Base-by-base conservation (phyloP, 163 green algal species). In the Volvox carteri region DNA sequence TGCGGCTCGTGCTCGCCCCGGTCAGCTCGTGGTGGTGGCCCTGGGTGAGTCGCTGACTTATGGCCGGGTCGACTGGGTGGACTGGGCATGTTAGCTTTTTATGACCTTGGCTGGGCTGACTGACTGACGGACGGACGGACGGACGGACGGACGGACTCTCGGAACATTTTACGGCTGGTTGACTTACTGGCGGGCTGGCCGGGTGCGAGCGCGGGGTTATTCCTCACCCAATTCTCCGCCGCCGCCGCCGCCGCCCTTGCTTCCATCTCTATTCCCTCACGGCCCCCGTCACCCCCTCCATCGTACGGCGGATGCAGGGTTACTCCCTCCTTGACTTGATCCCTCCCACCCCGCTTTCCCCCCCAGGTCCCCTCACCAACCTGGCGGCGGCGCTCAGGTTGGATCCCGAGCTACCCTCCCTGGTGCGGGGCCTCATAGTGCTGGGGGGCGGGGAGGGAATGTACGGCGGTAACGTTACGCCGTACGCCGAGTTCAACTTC, bases 401-500 rank as follows among this genome's bases (percentile, higher is more conserved):
- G 18, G 60, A 78, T n/a, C 62, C 79, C 2, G n/a, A n/a, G 19
- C 79, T 86, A 60, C 79, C 79, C 58, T 44, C n/a, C 30, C 79
- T 70, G 42, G 14, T 86, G n/a, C 18, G 60, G 19, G 79, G 14
- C 0, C 16, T 78, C 60, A 21, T 86, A 65, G 79, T 86, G 79
- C 62, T 86, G 60, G 79, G 79, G 1, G 44, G 79, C 62, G 79
- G 79, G 8, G 79, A 86, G 79, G 79, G 62, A n/a, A 44, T 50
- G 2, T 23, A 25, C 6, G 79, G 60, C 30, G 60, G 79, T 14
- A 86, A 86, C 62, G 79, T 86, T 25, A 86, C 79, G 62, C 60
- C 30, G 44, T 67, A 67, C 62, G 79, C 79, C 42, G 79, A 86
- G 79, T 86, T 54, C 62, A 86, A 86, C 30, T 86, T 78, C n/a